These are phyloP conservation scores for Leishmania amazonensis DNA, from an alignment of 208 protist species.

Conservation along the genomic window DNA sequence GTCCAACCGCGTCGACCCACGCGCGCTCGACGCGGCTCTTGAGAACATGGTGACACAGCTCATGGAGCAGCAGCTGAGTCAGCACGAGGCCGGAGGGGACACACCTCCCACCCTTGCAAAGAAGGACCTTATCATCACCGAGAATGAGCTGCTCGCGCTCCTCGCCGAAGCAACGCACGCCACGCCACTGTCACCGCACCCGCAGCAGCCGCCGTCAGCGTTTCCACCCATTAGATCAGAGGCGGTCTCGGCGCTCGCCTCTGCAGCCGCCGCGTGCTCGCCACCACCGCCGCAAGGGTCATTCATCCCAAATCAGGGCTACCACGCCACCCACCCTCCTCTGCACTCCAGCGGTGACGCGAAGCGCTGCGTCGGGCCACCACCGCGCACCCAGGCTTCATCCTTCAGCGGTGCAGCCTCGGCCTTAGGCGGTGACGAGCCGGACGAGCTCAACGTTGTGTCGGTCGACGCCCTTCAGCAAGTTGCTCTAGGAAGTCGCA, in stretches of 20 bases:
- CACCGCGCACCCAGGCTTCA: background rate
- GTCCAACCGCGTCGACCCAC: constrained; percentile 7
- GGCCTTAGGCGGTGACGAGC: background rate
- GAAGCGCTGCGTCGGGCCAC: background rate
- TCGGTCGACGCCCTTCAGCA: constrained; percentile 8
- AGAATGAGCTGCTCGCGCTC: constrained; percentile 20
- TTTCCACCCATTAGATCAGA: background rate
- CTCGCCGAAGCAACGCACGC: constrained; percentile 4
- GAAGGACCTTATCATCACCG: constrained; percentile 1
- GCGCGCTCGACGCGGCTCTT: constrained; percentile 34
- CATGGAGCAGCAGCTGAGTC: constrained; percentile 26
- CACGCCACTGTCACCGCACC: background rate
- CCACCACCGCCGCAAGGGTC: background rate
- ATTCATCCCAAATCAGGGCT: background rate
- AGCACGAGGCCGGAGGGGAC: background rate
- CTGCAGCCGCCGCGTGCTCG: background rate
- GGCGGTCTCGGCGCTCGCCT: background rate
- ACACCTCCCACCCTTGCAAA: background rate
- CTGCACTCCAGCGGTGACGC: background rate
- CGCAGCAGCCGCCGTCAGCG: background rate
- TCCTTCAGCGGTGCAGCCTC: background rate
- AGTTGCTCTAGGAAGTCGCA: background rate
- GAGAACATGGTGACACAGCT: constrained; percentile 54
- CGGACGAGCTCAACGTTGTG: constrained; percentile 2
- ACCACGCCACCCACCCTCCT: background rate